Evolutionary conservation across 2,329 filamentous ascomycete species (phyloP).

Genomic region (Trichophyton benhamiae): DNA sequence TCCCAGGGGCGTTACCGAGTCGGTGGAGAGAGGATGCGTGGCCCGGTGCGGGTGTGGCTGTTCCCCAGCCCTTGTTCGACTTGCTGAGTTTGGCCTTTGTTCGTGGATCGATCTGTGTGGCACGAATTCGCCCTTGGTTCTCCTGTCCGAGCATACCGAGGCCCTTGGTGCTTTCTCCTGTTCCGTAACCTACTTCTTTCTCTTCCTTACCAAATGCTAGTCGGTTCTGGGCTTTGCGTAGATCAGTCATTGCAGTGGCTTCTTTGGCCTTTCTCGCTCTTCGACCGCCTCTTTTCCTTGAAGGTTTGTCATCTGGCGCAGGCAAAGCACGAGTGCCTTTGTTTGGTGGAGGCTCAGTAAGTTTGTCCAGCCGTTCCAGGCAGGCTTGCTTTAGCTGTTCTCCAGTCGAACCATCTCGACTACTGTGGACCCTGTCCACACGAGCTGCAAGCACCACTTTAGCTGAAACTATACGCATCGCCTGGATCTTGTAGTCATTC

Average conservation of each 20-base stretch:
- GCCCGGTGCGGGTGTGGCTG: conserved; percentile 44
- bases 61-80: conserved; percentile 92
- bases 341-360: conserved; percentile 83
- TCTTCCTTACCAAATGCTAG: conserved; percentile 95
- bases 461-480: conserved; percentile 84
- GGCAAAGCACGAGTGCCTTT: conserved; percentile 77
- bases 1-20: conserved; percentile 53
- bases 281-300: conserved; percentile 80
- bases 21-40: conserved; percentile 70
- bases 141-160: conserved; percentile 89
- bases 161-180: conserved; percentile 71
- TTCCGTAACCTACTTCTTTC: conserved; percentile 80
- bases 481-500: conserved; percentile 77
- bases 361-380: conserved; percentile 75
- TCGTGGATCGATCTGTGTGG: conserved; percentile 78
- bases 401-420: conserved; percentile 69
- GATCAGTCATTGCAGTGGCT: conserved; percentile 89
- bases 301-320: conserved; percentile 88
- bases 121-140: conserved; percentile 79
- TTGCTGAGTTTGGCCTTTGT: conserved; percentile 87
- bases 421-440: conserved; percentile 73
- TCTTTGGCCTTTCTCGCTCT: conserved; percentile 91
- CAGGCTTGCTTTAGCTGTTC: conserved; percentile 72
- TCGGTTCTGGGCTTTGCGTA: conserved; percentile 90
- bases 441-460: conserved; percentile 91